Evolutionary conservation across 2,329 filamentous ascomycete species (phyloP).

Genomic region (Colletotrichum plurivorum): DNA sequence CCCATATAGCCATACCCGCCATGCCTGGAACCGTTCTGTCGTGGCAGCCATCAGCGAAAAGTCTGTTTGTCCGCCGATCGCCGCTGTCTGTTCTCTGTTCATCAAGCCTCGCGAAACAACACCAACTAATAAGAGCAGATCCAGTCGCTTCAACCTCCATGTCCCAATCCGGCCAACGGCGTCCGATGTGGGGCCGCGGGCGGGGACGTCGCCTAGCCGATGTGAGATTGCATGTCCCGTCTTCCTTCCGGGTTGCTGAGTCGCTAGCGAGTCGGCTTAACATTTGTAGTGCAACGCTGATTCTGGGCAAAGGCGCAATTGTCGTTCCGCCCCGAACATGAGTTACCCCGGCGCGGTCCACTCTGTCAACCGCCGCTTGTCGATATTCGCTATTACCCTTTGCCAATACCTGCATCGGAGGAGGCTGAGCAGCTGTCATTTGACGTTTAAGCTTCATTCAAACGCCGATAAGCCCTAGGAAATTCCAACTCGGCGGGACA

Average conservation of each 20-base stretch:
- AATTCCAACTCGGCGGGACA: conserved; percentile 9
- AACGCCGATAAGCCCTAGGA: background rate
- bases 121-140: background rate
- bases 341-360: conserved; percentile 33
- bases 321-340: conserved; percentile 26
- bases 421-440: conserved; percentile 28
- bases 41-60: conserved; percentile 4
- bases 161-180: conserved; percentile 20
- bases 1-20: background rate
- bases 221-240: conserved; percentile 19
- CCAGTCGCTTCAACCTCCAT: conserved; percentile 8
- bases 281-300: conserved; percentile 10
- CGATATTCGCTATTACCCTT: background rate
- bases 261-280: conserved; percentile 18
- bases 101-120: background rate
- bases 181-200: conserved; percentile 19
- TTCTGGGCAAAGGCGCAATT: conserved; percentile 31
- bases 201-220: conserved; percentile 9
- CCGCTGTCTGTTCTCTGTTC: background rate
- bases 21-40: conserved; percentile 1
- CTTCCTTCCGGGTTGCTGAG: conserved; percentile 7
- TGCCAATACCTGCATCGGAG: background rate
- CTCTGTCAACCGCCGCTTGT: conserved; percentile 5
- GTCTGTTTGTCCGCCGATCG: conserved; percentile 13
- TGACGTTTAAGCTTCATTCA: conserved; percentile 20